phyloP scores from a whole-genome alignment of 2,329 filamentous ascomycete species.

The Magnaporthiopsis incrustans region DNA sequence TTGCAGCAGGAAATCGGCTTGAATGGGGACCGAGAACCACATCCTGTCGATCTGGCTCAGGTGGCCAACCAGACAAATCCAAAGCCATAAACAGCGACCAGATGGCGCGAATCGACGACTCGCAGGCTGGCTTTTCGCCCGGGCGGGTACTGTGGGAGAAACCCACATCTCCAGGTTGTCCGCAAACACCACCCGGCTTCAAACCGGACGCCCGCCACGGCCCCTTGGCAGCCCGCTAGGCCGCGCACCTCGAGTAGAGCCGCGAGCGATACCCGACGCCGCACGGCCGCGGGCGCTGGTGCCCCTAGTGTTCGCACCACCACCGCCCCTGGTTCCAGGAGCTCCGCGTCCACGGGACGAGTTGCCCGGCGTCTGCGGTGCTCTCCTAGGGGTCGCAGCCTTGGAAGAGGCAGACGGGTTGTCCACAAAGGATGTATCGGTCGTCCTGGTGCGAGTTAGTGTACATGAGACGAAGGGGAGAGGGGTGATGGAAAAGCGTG shows the following conservation, averaged over 20 bases:
- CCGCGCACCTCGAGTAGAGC: slow-evolving; percentile 27
- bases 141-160: neutral
- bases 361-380: slow-evolving; percentile 18
- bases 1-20: neutral
- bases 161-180: neutral
- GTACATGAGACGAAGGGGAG: slow-evolving; percentile 5
- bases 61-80: neutral
- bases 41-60: neutral
- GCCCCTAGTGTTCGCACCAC: slow-evolving; percentile 31
- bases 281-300: slow-evolving; percentile 25
- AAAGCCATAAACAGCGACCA: neutral
- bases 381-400: slow-evolving; percentile 29
- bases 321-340: slow-evolving; percentile 36
- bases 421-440: slow-evolving; percentile 84
- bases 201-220: slow-evolving; percentile 28
- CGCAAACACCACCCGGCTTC: neutral
- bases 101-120: neutral
- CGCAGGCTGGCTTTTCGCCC: neutral
- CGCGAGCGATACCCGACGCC: slow-evolving; percentile 20
- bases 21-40: no score
- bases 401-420: slow-evolving; percentile 59
- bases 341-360: slow-evolving; percentile 32
- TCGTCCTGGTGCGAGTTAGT: slow-evolving; percentile 53
- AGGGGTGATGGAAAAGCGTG: neutral
- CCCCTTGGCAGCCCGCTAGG: slow-evolving; percentile 40